Conservation (phyloP, 2,329 filamentous ascomycete species). For the Aphanoascus verrucosus region DNA sequence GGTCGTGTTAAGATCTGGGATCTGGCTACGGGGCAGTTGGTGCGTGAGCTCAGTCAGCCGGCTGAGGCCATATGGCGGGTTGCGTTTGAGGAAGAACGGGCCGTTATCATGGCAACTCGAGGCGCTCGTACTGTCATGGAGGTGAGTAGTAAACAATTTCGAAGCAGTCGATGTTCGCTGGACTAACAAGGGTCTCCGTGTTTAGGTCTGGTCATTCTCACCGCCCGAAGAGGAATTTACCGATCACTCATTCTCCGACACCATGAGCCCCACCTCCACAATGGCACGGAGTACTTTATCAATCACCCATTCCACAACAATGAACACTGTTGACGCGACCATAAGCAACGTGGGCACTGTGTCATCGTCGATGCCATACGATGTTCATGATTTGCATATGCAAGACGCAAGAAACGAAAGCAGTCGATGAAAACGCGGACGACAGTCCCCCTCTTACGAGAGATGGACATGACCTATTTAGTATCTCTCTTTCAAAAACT, state of each 20-base stretch:
- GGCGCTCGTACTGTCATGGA: slow-evolving; percentile 90
- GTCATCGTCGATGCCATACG: slow-evolving; percentile 7
- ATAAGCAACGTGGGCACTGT: slow-evolving; percentile 5
- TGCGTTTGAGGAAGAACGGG: slow-evolving; percentile 96
- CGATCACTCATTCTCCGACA: slow-evolving; percentile 77
- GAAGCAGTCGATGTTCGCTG: neutral
- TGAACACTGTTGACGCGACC: slow-evolving; percentile 1
- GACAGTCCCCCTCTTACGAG: neutral
- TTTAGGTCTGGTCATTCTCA: slow-evolving; percentile 87
- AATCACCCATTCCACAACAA: neutral
- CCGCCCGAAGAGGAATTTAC: slow-evolving; percentile 64
- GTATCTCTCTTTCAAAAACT: neutral
- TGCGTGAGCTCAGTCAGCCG: slow-evolving; percentile 81
- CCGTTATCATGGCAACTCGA: slow-evolving; percentile 84
- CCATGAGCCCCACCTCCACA: slow-evolving; percentile 43
- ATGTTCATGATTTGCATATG: slow-evolving; percentile 13
- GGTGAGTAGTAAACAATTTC: slow-evolving; percentile 39
- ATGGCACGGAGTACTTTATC: neutral
- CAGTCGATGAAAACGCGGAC: neutral
- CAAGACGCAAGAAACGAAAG: slow-evolving; percentile 9
- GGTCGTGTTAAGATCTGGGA: slow-evolving; percentile 99
- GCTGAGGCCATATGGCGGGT: slow-evolving; percentile 96
- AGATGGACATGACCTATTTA: neutral
- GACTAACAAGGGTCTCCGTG: slow-evolving; percentile 9
- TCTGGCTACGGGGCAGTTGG: slow-evolving; percentile 76